phyloP scores from a whole-genome alignment of 768 basidiomycete genomes.

The Lyophyllum shimeji region DNA sequence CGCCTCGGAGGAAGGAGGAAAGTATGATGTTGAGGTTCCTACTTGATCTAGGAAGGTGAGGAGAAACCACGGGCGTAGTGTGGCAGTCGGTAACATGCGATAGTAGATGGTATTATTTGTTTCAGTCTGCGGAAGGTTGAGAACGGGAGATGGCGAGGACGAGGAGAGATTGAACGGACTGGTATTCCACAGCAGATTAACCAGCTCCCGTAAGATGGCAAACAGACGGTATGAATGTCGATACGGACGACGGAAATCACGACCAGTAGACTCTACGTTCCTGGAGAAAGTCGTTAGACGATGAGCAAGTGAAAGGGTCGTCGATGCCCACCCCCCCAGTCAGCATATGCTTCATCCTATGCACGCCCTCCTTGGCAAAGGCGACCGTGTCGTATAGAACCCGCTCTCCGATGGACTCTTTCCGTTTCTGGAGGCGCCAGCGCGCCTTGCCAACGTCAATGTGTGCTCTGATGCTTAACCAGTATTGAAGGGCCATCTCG shows the following conservation, averaged over 20 bases:
- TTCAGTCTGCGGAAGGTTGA: no score
- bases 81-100: no score
- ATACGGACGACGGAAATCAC: not conserved
- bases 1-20: no score
- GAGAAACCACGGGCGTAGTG: no score
- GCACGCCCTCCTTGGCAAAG: not conserved
- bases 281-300: not conserved
- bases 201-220: no score
- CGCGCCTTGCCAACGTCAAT: slow-evolving; percentile 4
- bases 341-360: slow-evolving; percentile 1
- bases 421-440: slow-evolving; percentile 7
- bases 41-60: no score
- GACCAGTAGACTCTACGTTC: not conserved
- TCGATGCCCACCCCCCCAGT: not conserved
- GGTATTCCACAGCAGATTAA: no score
- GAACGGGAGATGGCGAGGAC: no score
- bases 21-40: no score
- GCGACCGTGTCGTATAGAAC: slow-evolving; percentile 4
- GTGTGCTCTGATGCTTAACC: slow-evolving; percentile 16
- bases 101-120: no score
- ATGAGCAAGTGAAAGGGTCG: not conserved
- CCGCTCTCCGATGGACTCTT: not conserved
- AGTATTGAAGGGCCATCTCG: slow-evolving; percentile 20
- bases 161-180: no score
- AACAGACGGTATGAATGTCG: no score